Evolutionary conservation across 2,329 filamentous ascomycete species (phyloP).

Genomic region (Pyrenophora seminiperda): DNA sequence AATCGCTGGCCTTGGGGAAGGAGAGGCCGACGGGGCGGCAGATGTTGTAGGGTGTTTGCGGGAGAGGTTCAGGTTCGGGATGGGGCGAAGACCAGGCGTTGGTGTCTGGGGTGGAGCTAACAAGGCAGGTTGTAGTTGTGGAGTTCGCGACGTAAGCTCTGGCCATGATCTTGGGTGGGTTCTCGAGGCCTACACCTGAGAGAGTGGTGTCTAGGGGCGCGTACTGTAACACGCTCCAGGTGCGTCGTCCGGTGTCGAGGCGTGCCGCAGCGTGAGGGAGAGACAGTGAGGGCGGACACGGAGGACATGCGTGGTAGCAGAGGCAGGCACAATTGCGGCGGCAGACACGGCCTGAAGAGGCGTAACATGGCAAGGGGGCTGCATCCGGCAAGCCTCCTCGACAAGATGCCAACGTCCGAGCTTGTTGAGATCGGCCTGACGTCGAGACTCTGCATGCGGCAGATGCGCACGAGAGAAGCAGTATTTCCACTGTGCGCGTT

Average conservation of each 20-base stretch:
- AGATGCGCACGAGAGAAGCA: slow-evolving; percentile 3
- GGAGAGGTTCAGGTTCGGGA: no score
- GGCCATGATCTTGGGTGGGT: slow-evolving; percentile 26
- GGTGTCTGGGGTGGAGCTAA: slow-evolving; percentile 8
- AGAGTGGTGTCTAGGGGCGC: slow-evolving; percentile 12
- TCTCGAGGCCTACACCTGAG: slow-evolving; percentile 10
- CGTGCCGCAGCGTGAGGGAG: slow-evolving; percentile 4
- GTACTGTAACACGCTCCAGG: slow-evolving; percentile 8
- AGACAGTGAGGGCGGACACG: slow-evolving; percentile 6
- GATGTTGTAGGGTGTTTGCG: slow-evolving; percentile 23
- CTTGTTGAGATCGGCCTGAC: slow-evolving; percentile 15
- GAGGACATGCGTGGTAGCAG: slow-evolving; percentile 9
- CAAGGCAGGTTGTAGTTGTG: slow-evolving; percentile 23
- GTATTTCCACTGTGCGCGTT: neutral
- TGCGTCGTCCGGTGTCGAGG: slow-evolving; percentile 9
- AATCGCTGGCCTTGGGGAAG: slow-evolving; percentile 27
- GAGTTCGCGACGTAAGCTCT: slow-evolving; percentile 26
- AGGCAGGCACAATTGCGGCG: neutral
- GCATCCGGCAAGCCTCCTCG: slow-evolving; percentile 4
- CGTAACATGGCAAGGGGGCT: slow-evolving; percentile 9
- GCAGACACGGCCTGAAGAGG: slow-evolving; percentile 14
- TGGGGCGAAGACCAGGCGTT: slow-evolving; percentile 10
- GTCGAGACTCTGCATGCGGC: slow-evolving; percentile 16
- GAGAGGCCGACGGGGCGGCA: slow-evolving; percentile 25
- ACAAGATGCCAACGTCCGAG: slow-evolving; percentile 16